These are phyloP conservation scores for Tolypocladium pustulatum DNA, from an alignment of 2,329 filamentous ascomycete species.

Conservation along the genomic window DNA sequence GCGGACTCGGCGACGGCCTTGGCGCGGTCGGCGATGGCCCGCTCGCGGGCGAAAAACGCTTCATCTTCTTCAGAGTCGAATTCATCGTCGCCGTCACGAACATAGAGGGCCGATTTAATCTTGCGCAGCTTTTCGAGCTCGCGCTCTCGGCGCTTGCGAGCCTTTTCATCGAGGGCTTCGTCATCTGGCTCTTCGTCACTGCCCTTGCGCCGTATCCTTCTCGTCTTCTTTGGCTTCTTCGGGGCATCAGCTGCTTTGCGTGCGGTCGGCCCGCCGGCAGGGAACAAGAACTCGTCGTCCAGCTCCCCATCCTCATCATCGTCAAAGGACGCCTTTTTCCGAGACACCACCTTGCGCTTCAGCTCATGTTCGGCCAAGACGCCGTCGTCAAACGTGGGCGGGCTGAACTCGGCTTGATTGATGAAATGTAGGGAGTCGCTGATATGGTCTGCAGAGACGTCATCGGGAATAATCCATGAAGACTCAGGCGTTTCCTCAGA, in stretches of 20 bases:
- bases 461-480: conserved; percentile 65
- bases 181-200: conserved; percentile 41
- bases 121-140: conserved; percentile 67
- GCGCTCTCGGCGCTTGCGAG: conserved; percentile 50
- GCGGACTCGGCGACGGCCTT: conserved; percentile 22
- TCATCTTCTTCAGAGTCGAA: conserved; percentile 61
- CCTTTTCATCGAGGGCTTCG: conserved; percentile 53
- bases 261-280: conserved; percentile 53
- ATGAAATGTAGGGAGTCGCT: conserved; percentile 62
- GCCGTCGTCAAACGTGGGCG: conserved; percentile 67
- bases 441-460: conserved; percentile 53
- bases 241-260: conserved; percentile 42
- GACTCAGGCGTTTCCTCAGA: conserved; percentile 65
- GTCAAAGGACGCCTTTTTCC: conserved; percentile 54
- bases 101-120: conserved; percentile 76
- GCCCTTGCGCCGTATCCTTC: conserved; percentile 35
- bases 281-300: conserved; percentile 54
- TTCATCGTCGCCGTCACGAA: conserved; percentile 81
- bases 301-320: conserved; percentile 52
- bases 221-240: conserved; percentile 39
- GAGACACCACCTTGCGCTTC: conserved; percentile 53
- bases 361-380: conserved; percentile 67
- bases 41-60: conserved; percentile 69
- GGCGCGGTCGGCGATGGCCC: conserved; percentile 43
- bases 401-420: conserved; percentile 67